phyloP scores from a whole-genome alignment of 2,329 filamentous ascomycete genomes.

The Apiospora saccharicola region DNA sequence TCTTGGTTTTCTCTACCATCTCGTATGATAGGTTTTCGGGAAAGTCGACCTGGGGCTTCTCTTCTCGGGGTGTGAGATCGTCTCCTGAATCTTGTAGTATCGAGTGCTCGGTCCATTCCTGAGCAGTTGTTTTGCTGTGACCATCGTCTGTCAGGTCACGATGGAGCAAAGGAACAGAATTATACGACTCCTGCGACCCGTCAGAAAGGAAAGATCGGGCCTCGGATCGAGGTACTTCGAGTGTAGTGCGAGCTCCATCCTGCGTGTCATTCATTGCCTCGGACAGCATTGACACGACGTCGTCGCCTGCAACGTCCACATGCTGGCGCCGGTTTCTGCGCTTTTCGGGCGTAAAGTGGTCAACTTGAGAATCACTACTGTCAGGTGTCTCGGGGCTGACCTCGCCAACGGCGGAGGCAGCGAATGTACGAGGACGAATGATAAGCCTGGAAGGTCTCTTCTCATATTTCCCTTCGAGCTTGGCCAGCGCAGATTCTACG shows the following conservation, averaged over 20 bases:
- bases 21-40: constrained; percentile 58
- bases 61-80: constrained; percentile 29
- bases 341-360: constrained; percentile 49
- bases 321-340: constrained; percentile 55
- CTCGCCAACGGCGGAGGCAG: constrained; percentile 34
- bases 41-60: constrained; percentile 29
- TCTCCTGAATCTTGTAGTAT: constrained; percentile 58
- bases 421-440: constrained; percentile 45
- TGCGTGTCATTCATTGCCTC: constrained; percentile 23
- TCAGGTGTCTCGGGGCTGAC: constrained; percentile 29
- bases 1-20: constrained; percentile 61
- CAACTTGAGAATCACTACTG: constrained; percentile 34
- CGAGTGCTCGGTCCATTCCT: constrained; percentile 63
- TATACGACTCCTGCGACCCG: constrained; percentile 76
- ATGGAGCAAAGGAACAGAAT: constrained; percentile 78
- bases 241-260: constrained; percentile 25
- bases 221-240: constrained; percentile 43
- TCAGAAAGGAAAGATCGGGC: constrained; percentile 61
- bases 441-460: constrained; percentile 55
- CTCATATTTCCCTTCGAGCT: constrained; percentile 87
- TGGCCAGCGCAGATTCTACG: constrained; percentile 89
- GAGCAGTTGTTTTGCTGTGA: constrained; percentile 49
- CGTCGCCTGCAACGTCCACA: constrained; percentile 50
- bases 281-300: constrained; percentile 33
- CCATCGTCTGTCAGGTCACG: constrained; percentile 65